These are phyloP conservation scores for Fusarium torulosum DNA, from an alignment of 2,329 filamentous ascomycete genomes.

Conservation along the genomic window DNA sequence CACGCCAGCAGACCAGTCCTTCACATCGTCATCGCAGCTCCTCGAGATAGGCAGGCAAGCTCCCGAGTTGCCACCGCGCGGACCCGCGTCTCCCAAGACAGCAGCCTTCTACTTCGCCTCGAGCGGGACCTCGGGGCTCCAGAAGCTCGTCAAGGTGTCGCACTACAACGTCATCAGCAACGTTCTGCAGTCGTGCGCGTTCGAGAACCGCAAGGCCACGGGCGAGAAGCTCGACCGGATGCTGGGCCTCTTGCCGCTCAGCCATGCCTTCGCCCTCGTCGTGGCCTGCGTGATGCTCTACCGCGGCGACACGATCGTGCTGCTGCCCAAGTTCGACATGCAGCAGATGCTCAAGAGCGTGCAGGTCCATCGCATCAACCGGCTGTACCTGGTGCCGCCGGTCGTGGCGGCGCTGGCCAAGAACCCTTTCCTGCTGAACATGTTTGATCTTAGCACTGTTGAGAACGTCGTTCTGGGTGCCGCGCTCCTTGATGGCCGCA, in stretches of 20 bases:
- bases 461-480: conserved; percentile 14
- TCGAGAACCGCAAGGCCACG: conserved; percentile 14
- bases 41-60: conserved; percentile 11
- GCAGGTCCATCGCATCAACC: conserved; percentile 15
- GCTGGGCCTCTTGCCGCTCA: conserved; percentile 11
- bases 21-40: conserved; percentile 9
- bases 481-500: conserved; percentile 13
- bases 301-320: conserved; percentile 13
- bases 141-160: conserved; percentile 16
- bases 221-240: conserved; percentile 13
- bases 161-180: conserved; percentile 15
- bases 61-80: conserved; percentile 8
- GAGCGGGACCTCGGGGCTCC: conserved; percentile 12
- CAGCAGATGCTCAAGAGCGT: conserved; percentile 15
- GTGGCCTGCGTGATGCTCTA: conserved; percentile 14
- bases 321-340: conserved; percentile 15
- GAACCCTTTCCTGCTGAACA: conserved; percentile 11
- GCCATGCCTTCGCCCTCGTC: conserved; percentile 14
- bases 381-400: conserved; percentile 11
- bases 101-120: conserved; percentile 13
- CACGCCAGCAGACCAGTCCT: conserved; percentile 12
- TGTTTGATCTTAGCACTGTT: conserved; percentile 16
- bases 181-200: conserved; percentile 12
- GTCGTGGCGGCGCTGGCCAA: conserved; percentile 10
- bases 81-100: conserved; percentile 3